Base-by-base conservation (phyloP, 257 asterid species). In the Rubia yunnanensis region DNA sequence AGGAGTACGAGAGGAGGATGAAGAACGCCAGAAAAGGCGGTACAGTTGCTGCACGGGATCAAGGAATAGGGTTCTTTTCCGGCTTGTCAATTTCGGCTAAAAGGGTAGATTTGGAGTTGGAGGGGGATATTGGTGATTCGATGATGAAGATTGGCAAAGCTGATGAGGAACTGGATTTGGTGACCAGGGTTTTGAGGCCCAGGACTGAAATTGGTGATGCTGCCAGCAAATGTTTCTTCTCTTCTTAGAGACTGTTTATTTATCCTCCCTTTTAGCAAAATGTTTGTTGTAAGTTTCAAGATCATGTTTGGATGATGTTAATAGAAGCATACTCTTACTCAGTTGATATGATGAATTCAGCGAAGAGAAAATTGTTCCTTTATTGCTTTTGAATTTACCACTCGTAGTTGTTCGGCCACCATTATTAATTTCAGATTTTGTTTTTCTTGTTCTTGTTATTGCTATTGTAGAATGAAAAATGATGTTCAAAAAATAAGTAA, bases 1-100 rank as follows among this genome's bases (percentile, higher is more conserved):
- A 89, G 32, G 96, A 89, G 71, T 89, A 89, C 24, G 92, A 89
- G 75, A 89, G 95, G 72, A 84, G 87, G 79, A 83, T 89, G 2
- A 86, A 74, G 75, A 71, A 24, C 18, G 83, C 95, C 35, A 85
- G 90, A 67, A 81, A 72, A 72, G 61, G 52, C 20, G 57, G 57
- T 52, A 82, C 38, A 15, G 39, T 1, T 15, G 63, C 23, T 13
- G 57, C 57, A 44, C 31, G 81, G 50, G 70, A 66, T 41, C 83
- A 83, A 75, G 85, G 86, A 32, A 58, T 81, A 10, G 79, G 83
- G 7, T 38, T 84, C 65, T 60, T 79, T 34, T 75, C 88, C 3
- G 80, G 85, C 70, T 73, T 79, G 26, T 78, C 83, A 4, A 68
- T 62, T 3, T 61, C 60, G 60, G 68, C 68, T 24, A 61, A 36